These are phyloP conservation scores for Chaetomiaceae sp. DNA, from an alignment of 2,329 filamentous ascomycete genomes.

Conservation along the genomic window DNA sequence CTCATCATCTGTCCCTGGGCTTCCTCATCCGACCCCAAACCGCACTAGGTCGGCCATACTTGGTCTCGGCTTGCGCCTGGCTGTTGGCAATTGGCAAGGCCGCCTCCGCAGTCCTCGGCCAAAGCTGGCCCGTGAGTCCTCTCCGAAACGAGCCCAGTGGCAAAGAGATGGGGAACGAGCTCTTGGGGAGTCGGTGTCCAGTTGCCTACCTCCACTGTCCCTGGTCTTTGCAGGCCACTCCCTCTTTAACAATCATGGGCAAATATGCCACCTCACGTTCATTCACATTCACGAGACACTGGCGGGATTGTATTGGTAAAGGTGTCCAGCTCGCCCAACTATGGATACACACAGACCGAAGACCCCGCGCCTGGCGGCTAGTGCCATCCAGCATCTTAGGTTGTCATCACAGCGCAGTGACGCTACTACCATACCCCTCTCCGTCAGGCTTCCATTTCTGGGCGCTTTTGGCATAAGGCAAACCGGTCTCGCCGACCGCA, in stretches of 20 bases:
- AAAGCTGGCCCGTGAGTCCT: not conserved
- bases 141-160: constrained; percentile 10
- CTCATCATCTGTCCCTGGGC: not conserved
- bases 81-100: not conserved
- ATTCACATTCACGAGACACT: too few relatives aligned
- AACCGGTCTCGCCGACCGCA: constrained; percentile 13
- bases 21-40: not conserved
- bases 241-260: not conserved
- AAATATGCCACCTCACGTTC: too few relatives aligned
- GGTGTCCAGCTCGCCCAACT: too few relatives aligned
- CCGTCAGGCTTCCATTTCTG: too few relatives aligned
- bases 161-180: constrained; percentile 4
- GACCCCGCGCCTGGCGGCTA: too few relatives aligned
- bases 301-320: too few relatives aligned
- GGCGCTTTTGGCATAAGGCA: not conserved
- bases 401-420: constrained; percentile 5
- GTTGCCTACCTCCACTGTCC: constrained; percentile 3
- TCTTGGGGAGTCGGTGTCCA: constrained; percentile 10
- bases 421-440: constrained; percentile 2
- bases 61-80: not conserved
- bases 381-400: too few relatives aligned
- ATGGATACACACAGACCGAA: too few relatives aligned
- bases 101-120: not conserved
- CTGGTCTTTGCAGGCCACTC: constrained; percentile 4
- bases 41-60: not conserved